These are phyloP conservation scores for Alternaria rosae DNA, from an alignment of 2,329 filamentous ascomycete species.

Conservation along the genomic window DNA sequence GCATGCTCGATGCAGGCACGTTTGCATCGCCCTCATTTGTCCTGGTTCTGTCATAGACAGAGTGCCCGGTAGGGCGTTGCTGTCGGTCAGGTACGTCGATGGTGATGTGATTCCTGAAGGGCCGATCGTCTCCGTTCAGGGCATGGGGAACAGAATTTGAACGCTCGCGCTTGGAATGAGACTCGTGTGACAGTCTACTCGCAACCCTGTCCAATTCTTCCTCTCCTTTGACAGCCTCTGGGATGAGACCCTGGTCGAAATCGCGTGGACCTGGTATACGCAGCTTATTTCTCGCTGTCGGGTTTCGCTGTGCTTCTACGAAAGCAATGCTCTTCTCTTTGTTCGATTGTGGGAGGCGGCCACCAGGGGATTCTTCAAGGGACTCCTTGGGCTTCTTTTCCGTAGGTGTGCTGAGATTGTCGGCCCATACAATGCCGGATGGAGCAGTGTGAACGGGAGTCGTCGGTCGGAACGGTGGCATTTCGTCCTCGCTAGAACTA, in stretches of 20 bases:
- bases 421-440: conserved; percentile 34
- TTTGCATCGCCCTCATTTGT: conserved; percentile 18
- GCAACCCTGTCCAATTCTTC: conserved; percentile 35
- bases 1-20: conserved; percentile 25
- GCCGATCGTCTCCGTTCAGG: conserved; percentile 50
- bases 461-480: conserved; percentile 23
- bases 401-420: conserved; percentile 60
- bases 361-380: conserved; percentile 55
- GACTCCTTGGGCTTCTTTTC: conserved; percentile 54
- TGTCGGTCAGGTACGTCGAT: conserved; percentile 67
- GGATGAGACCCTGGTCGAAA: conserved; percentile 81
- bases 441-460: conserved; percentile 20
- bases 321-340: conserved; percentile 88
- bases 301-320: conserved; percentile 80
- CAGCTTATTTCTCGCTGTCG: conserved; percentile 74
- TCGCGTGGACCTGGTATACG: conserved; percentile 93
- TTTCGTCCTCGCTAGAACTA: conserved; percentile 24
- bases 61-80: conserved; percentile 40
- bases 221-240: conserved; percentile 63
- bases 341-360: conserved; percentile 60
- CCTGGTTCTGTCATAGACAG: conserved; percentile 33
- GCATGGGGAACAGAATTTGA: conserved; percentile 40
- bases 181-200: conserved; percentile 35
- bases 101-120: conserved; percentile 65
- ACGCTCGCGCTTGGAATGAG: conserved; percentile 24